A percentile compares a stretch with the other conserved stretches of the same genome.
phyloP scores from a whole-genome alignment of 108 stramenopile genomes.

The Cyclotella choctawhatcheeana region DNA sequence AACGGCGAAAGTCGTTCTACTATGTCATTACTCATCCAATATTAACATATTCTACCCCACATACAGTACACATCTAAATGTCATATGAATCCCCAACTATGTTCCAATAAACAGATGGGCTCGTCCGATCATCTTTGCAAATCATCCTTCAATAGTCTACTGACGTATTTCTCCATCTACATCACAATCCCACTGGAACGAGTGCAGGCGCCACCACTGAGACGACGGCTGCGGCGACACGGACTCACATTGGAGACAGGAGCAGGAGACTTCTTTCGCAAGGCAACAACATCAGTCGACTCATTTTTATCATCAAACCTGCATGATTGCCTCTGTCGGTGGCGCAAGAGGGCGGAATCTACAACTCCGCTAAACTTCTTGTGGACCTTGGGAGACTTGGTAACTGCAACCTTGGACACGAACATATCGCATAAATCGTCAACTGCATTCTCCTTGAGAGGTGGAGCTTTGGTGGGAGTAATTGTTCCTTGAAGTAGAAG shows the following conservation, averaged over 20 bases:
- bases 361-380: not conserved
- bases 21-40: no score
- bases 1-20: no score
- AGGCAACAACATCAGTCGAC: no score
- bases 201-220: not conserved
- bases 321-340: no score
- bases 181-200: not conserved
- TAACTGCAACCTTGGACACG: conserved; percentile 10
- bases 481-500: not conserved
- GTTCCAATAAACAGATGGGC: no score
- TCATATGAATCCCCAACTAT: no score
- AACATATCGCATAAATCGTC: conserved; percentile 17
- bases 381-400: not conserved
- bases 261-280: not conserved
- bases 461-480: conserved; percentile 16
- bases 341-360: no score
- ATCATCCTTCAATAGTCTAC: not conserved
- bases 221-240: not conserved
- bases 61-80: no score
- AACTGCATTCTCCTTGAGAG: not conserved
- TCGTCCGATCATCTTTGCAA: no score
- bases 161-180: not conserved
- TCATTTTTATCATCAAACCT: no score
- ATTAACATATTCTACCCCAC: no score
- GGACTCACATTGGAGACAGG: not conserved